These are phyloP conservation scores for Bruguiera hainesii DNA, from an alignment of 441 rosid species.

Conservation along the genomic window DNA sequence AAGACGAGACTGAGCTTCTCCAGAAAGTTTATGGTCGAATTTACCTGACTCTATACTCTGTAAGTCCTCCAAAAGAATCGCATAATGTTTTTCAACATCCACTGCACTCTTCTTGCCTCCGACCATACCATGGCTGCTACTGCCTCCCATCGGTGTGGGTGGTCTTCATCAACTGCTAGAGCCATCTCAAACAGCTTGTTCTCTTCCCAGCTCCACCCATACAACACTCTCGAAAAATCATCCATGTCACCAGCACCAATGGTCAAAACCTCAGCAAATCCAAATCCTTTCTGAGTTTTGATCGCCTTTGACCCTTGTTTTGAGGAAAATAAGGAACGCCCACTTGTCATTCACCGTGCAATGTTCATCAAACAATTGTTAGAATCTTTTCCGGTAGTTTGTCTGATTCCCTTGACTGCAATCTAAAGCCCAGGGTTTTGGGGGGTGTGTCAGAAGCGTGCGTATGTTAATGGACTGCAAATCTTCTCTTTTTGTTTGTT, in stretches of 20 bases:
- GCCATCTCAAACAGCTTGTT: slow-evolving; percentile 71
- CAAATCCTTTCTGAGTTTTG: neutral
- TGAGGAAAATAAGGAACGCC: slow-evolving; percentile 24
- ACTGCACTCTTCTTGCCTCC: slow-evolving; percentile 57
- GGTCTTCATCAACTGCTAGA: slow-evolving; percentile 48
- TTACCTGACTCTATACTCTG: slow-evolving; percentile 58
- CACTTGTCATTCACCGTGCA: slow-evolving; percentile 31
- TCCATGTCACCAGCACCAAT: slow-evolving; percentile 29
- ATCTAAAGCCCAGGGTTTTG: slow-evolving; percentile 27
- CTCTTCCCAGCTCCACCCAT: slow-evolving; percentile 76
- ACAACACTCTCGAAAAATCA: slow-evolving; percentile 28
- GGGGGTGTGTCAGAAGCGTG: slow-evolving; percentile 30
- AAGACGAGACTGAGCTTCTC: slow-evolving; percentile 34
- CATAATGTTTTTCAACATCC: slow-evolving; percentile 52
- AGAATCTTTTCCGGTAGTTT: slow-evolving; percentile 26
- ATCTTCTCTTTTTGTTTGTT: slow-evolving; percentile 20
- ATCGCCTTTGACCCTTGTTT: slow-evolving; percentile 1
- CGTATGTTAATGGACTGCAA: slow-evolving; percentile 15
- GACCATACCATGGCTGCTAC: slow-evolving; percentile 59
- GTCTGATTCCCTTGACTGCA: slow-evolving; percentile 31
- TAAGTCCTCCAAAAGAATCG: slow-evolving; percentile 54
- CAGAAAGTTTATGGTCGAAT: slow-evolving; percentile 44
- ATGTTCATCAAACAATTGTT: slow-evolving; percentile 26
- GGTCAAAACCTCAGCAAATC: neutral
- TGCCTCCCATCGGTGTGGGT: slow-evolving; percentile 56